Percentiles rank a stretch among this genome's conserved stretches.
These are phyloP conservation scores for Ministeria vibrans DNA, from an alignment of 78 protist genomes.

Conservation along the genomic window DNA sequence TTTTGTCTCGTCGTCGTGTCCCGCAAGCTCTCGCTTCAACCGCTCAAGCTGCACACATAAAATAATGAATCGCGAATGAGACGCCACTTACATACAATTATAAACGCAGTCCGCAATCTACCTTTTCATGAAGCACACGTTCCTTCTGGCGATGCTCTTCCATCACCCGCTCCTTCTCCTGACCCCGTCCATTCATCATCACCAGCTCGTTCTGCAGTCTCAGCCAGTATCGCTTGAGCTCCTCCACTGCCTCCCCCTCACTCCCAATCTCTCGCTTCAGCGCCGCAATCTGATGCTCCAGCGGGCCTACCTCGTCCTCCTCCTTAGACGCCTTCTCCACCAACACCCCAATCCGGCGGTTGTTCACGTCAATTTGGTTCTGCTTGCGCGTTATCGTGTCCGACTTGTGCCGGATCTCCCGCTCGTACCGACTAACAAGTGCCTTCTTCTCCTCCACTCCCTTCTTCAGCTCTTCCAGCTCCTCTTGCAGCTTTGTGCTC, in stretches of 20 bases:
- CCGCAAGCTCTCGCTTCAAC: neutral
- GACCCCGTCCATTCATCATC: no score
- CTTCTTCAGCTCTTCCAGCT: conserved; percentile 8
- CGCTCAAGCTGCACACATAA: conserved; percentile 3
- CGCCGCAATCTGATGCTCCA: conserved; percentile 47
- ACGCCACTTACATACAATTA: no score
- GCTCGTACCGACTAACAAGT: conserved; percentile 30
- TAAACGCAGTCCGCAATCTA: neutral
- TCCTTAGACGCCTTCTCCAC: conserved; percentile 10
- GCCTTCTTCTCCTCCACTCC: conserved; percentile 24
- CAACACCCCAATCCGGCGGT: conserved; percentile 31
- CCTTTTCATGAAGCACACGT: neutral
- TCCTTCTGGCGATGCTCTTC: no score
- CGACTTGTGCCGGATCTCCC: conserved; percentile 37
- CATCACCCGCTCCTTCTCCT: no score
- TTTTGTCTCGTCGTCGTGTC: neutral
- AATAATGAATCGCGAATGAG: conserved; percentile 7
- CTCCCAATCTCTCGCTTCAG: conserved; percentile 8
- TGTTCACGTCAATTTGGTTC: conserved; percentile 30
- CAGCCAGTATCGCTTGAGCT: conserved; percentile 35
- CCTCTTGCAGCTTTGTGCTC: neutral
- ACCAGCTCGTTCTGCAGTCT: conserved; percentile 35
- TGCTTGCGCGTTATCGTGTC: conserved; percentile 53
- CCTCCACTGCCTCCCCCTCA: neutral
- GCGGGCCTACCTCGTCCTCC: conserved; percentile 34